Evolutionary conservation across 148 eudicot genomes (phyloP), one percentile per base, ranked within the genome.

Genomic region (Hydrangea macrophylla): DNA sequence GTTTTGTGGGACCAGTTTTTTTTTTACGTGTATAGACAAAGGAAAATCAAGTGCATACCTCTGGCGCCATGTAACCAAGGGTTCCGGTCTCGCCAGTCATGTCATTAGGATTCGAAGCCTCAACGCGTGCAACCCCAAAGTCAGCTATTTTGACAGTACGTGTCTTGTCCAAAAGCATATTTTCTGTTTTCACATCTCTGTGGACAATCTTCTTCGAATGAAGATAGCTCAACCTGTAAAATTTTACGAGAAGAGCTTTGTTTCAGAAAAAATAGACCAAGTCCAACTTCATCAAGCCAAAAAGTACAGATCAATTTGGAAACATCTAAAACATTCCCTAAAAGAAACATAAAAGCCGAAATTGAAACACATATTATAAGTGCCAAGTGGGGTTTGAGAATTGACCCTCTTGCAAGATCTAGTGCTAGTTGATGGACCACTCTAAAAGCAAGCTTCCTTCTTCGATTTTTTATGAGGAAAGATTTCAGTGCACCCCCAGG

Each of bases 1-100:
- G n/a, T n/a, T n/a, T n/a, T n/a, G n/a, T n/a, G n/a, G n/a, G n/a
- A n/a, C n/a, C n/a, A n/a, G n/a, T n/a, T n/a, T n/a, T n/a, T n/a
- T n/a, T n/a, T n/a, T n/a, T 3, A 17, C 53, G 17, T 48, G 53
- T 22, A 48, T 15, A 17, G 53, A 62, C 9, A 30, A 48, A 12
- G 30, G 15, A 5, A 13, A 26, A 64, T 20, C 18, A 53, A 51
- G 23, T 25, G 44, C 42, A 64, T 75, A 91, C 97, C 94, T 91
- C 97, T 48, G 97, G 97, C 35, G 97, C 97, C 97, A 91, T 91
- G 80, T 91, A 91, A 53, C 94, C 97, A 62, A 91, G 94, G 55
- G 96, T 90, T 68, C 96, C 96, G 17, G 96, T 90, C 73, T 90
- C 96, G 2, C 96, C 96, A 32, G 96, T 90, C 96, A 90, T 90